Evolutionary conservation across 78 protist species (phyloP).

Genomic region (Dictyostelium capitatum): DNA sequence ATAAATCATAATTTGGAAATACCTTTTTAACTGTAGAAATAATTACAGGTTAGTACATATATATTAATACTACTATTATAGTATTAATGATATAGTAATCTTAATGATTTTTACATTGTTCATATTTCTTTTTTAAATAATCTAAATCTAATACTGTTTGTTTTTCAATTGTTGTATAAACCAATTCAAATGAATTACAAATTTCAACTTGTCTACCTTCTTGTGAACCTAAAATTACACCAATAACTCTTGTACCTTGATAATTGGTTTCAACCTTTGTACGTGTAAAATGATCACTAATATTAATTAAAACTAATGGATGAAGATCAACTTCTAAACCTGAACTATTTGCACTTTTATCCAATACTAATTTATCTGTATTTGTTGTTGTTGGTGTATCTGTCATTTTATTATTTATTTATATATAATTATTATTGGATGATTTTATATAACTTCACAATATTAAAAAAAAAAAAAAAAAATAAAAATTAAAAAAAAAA

Average conservation of each 20-base stretch:
- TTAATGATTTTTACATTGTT: constrained; percentile 78
- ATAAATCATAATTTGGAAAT: constrained; percentile 82
- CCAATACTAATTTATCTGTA: constrained; percentile 29
- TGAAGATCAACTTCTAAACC: constrained; percentile 86
- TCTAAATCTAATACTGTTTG: constrained; percentile 57
- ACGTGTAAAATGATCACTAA: constrained; percentile 92
- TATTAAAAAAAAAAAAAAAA: constrained; percentile 3
- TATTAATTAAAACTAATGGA: constrained; percentile 92
- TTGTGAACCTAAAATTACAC: constrained; percentile 88
- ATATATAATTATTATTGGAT: background rate
- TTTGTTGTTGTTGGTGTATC: background rate
- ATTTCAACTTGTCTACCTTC: constrained; percentile 90
- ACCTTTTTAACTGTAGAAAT: constrained; percentile 82
- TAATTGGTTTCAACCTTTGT: constrained; percentile 37
- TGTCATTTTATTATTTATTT: background rate
- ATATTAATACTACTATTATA: background rate
- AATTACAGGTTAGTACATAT: background rate
- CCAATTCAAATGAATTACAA: constrained; percentile 89
- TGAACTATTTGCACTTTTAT: constrained; percentile 54
- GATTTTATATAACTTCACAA: background rate
- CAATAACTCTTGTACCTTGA: constrained; percentile 79
- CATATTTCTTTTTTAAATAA: constrained; percentile 79
- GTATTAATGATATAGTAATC: background rate
- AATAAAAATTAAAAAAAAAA: constrained; percentile 25
- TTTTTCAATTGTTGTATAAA: constrained; percentile 14